Base-by-base conservation (phyloP, 208 protist genomes). In the Phytomonas serpens region DNA sequence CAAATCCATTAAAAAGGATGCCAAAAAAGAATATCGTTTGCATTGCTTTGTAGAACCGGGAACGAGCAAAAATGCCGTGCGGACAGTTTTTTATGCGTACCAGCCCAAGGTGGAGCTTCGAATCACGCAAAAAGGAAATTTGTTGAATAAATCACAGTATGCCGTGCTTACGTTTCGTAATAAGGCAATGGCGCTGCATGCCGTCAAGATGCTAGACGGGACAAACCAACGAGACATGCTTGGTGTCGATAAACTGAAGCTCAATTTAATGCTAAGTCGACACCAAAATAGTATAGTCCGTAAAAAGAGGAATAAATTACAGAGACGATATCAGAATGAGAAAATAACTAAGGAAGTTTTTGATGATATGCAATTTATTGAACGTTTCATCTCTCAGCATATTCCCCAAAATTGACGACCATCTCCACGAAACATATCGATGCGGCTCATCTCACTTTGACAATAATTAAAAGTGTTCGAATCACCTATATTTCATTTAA, bases 41-140 rank as follows among this genome's bases (percentile, higher is more conserved):
- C 91, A 96, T 69, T 96, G 91, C 73, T 93, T 96, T 73, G 83
- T 96, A 32, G 88, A 85, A 57, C 87, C 91, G n/a, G 91, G 91
- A n/a, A 94, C 88, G 29, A 87, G 89, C 68, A 78, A 81, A 33
- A 93, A 96, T 67, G 86, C 77, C 3, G 87, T 96, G 30, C 86
- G 91, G 5, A 92, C 80, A 0, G 88, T 93, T 5, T 93, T 96
- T 68, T 88, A 93, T 42, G 81, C 77, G 7, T 96, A 96, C 76
- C 87, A 91, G 67, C 91, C 90, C 2, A 96, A 93, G 68, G 87
- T 94, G 0, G 79, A 87, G 34, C 68, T 94, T 14, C 81, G 92
- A 19, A 86, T 82, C 3, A 82, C 88, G 23, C 91, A 96, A 74
- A 88, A 96, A 73, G 91, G 91, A 6, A 96, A 83, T 77, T 69